These are phyloP conservation scores for Yarrowia porcina DNA, from an alignment of 805 yeast species.

Conservation along the genomic window DNA sequence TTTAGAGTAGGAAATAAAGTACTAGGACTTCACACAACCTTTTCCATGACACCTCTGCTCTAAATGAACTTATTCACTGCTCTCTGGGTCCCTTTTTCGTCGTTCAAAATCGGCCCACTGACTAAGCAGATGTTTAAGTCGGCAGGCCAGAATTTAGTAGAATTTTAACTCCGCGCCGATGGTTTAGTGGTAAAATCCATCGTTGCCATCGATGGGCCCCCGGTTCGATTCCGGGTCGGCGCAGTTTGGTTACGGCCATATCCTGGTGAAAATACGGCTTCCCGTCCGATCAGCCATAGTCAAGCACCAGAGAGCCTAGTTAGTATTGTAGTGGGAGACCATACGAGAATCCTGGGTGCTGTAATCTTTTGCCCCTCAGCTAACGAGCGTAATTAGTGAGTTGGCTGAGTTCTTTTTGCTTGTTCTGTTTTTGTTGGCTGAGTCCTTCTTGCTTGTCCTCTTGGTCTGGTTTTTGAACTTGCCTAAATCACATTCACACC, in stretches of 20 bases:
- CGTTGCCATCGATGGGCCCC: conserved; percentile 26
- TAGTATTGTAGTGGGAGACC: conserved; percentile 24
- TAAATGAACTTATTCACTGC: too few species aligned
- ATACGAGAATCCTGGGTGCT: conserved; percentile 23
- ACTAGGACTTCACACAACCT: too few species aligned
- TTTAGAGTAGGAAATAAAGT: too few species aligned
- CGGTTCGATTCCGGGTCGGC: conserved; percentile 25
- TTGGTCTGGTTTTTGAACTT: too few species aligned
- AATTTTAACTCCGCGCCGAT: neutral
- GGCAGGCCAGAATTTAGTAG: neutral
- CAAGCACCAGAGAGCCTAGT: conserved; percentile 23
- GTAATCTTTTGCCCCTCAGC: neutral
- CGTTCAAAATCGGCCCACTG: neutral
- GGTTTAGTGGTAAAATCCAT: conserved; percentile 24
- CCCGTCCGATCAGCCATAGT: conserved; percentile 24
- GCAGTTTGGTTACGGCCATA: conserved; percentile 10
- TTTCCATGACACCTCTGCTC: too few species aligned
- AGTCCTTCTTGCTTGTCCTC: too few species aligned
- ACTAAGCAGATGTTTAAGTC: neutral
- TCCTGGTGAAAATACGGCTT: conserved; percentile 21
- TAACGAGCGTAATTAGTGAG: neutral
- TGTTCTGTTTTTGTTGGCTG: neutral
- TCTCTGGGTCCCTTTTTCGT: too few species aligned
- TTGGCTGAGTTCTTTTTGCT: too few species aligned
- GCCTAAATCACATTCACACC: too few species aligned